phyloP scores from a whole-genome alignment of 2,329 filamentous ascomycete genomes.

The Metarhizium sp. region DNA sequence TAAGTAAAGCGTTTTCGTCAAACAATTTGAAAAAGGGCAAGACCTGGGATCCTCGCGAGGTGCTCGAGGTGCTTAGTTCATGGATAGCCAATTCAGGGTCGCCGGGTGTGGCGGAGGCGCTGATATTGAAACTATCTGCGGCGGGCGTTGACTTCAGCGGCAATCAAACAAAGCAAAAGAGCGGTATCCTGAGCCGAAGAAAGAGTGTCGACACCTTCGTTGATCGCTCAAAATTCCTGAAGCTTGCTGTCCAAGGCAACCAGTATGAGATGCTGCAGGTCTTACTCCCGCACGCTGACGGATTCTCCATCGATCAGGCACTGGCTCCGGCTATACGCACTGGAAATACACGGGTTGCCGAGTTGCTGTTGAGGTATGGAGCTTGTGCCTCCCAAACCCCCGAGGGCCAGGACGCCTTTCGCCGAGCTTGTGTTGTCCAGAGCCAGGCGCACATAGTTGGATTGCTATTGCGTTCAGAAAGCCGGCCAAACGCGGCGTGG shows the following conservation, averaged over 20 bases:
- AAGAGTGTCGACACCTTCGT: conserved; percentile 38
- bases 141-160: conserved; percentile 43
- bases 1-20: conserved; percentile 29
- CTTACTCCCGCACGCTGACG: conserved; percentile 42
- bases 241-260: conserved; percentile 39
- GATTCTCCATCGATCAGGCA: conserved; percentile 37
- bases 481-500: conserved; percentile 31
- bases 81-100: conserved; percentile 40
- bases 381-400: conserved; percentile 37
- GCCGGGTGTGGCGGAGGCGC: conserved; percentile 45
- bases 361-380: conserved; percentile 41
- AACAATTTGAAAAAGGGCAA: conserved; percentile 35
- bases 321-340: conserved; percentile 39
- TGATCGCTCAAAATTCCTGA: conserved; percentile 41
- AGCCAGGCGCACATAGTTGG: conserved; percentile 36
- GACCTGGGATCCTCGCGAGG: conserved; percentile 41
- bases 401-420: conserved; percentile 44
- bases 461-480: conserved; percentile 39
- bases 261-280: conserved; percentile 45
- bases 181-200: conserved; percentile 36
- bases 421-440: conserved; percentile 37
- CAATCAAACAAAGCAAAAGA: conserved; percentile 33
- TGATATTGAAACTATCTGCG: conserved; percentile 38
- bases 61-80: conserved; percentile 40
- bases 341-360: conserved; percentile 32